Conservation (phyloP, 768 basidiomycete species). For the Amanita rubescens region DNA sequence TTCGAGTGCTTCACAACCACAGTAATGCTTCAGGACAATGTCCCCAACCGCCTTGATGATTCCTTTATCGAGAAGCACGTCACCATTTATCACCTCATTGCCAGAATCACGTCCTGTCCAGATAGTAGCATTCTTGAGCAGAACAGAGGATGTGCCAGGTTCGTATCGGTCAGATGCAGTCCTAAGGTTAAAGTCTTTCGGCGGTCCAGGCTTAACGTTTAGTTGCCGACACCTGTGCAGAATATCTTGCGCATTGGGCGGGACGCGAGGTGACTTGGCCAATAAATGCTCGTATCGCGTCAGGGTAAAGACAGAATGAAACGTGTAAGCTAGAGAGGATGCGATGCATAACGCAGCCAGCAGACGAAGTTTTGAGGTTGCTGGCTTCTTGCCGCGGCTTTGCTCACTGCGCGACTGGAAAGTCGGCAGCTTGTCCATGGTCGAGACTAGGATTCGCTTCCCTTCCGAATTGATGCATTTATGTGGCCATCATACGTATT, state of each 20-base stretch:
- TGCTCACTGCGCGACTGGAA: slow-evolving; percentile 7
- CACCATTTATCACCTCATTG: slow-evolving; percentile 47
- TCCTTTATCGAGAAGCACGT: slow-evolving; percentile 53
- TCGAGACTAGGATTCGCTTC: too few species aligned
- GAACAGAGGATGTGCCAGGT: slow-evolving; percentile 51
- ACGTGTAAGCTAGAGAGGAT: slow-evolving; percentile 19
- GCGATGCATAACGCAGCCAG: slow-evolving; percentile 19
- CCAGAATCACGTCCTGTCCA: slow-evolving; percentile 52
- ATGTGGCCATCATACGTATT: background rate
- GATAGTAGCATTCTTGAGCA: slow-evolving; percentile 67
- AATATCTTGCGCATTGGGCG: slow-evolving; percentile 33
- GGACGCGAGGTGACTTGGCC: slow-evolving; percentile 17
- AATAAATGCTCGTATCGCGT: slow-evolving; percentile 9
- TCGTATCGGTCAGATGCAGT: slow-evolving; percentile 54
- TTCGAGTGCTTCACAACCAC: slow-evolving; percentile 21
- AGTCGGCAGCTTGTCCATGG: slow-evolving; percentile 29
- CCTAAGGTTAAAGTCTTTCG: slow-evolving; percentile 30
- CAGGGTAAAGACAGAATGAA: slow-evolving; percentile 14
- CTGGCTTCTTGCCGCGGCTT: background rate
- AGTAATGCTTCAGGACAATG: slow-evolving; percentile 21
- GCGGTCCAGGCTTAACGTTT: slow-evolving; percentile 39
- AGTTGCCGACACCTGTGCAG: slow-evolving; percentile 45
- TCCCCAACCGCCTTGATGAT: slow-evolving; percentile 46
- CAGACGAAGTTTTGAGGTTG: slow-evolving; percentile 15
- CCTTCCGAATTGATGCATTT: background rate